Conservation (phyloP, 495 filamentous ascomycete genomes). For the Xylaria sp. region DNA sequence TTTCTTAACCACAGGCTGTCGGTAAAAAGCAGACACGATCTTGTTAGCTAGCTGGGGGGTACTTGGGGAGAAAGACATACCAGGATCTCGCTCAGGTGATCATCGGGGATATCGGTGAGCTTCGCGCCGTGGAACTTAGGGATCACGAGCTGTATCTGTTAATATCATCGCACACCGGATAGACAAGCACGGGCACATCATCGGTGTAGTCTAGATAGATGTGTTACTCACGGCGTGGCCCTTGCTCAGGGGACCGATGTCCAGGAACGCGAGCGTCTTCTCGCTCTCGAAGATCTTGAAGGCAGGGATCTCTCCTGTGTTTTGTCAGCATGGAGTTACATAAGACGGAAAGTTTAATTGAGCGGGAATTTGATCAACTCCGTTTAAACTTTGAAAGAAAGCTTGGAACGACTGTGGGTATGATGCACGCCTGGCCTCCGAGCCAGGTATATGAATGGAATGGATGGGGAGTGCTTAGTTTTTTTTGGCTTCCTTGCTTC, state of each 20-base stretch:
- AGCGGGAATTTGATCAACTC: not conserved
- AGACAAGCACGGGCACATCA: not conserved
- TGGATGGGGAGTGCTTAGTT: not conserved
- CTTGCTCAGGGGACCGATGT: conserved; percentile 85
- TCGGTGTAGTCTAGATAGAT: not conserved
- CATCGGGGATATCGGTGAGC: conserved; percentile 92
- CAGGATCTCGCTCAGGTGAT: conserved; percentile 81
- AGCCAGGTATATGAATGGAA: not conserved
- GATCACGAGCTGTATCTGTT: conserved; percentile 79
- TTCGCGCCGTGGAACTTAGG: conserved; percentile 95
- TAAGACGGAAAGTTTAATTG: not conserved
- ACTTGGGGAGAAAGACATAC: conserved; percentile 52
- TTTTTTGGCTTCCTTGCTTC: not conserved
- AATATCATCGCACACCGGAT: not conserved
- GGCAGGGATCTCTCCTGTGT: conserved; percentile 85
- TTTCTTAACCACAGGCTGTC: conserved; percentile 83
- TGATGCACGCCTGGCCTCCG: not conserved
- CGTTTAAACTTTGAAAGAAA: not conserved
- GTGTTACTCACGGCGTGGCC: conserved; percentile 76
- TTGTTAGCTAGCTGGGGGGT: conserved; percentile 13
- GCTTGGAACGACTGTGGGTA: not conserved
- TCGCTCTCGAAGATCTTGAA: conserved; percentile 95
- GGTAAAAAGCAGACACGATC: not conserved
- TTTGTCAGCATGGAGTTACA: not conserved
- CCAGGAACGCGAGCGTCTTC: conserved; percentile 94